phyloP scores from a whole-genome alignment of 192 early-diverging fungal genomes.

The Chytriomyces confervae region DNA sequence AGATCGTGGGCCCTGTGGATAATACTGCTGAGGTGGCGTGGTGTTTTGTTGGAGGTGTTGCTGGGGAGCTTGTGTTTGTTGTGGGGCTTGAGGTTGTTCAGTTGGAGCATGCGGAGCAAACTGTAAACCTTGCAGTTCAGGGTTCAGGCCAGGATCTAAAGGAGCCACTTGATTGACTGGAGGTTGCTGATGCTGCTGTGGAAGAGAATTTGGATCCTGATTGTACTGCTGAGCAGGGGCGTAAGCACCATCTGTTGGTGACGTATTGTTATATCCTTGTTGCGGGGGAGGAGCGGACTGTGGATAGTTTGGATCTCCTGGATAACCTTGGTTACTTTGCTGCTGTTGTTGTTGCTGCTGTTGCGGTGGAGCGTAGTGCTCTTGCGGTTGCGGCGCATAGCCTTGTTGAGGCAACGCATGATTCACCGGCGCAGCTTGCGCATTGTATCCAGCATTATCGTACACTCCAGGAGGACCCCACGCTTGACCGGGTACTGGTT shows the following conservation, averaged over 20 bases:
- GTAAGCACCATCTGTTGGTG: background rate
- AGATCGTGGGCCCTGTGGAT: background rate
- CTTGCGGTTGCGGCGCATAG: constrained; percentile 33
- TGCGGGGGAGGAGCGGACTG: constrained; percentile 10
- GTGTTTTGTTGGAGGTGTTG: background rate
- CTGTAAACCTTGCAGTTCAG: constrained; percentile 9
- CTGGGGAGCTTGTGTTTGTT: too few species aligned
- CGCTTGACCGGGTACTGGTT: constrained; percentile 3
- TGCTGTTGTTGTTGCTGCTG: constrained; percentile 42
- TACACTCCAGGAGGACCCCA: background rate
- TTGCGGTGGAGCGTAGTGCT: constrained; percentile 21
- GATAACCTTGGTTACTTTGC: constrained; percentile 45
- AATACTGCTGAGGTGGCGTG: background rate
- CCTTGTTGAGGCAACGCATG: constrained; percentile 43
- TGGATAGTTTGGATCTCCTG: background rate
- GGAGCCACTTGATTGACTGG: too few species aligned
- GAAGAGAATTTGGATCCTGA: too few species aligned
- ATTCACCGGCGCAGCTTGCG: constrained; percentile 9
- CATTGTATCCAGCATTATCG: background rate
- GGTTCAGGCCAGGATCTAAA: background rate
- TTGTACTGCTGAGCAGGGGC: constrained; percentile 31
- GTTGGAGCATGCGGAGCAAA: background rate
- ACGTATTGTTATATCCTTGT: background rate
- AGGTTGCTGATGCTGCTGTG: too few species aligned
- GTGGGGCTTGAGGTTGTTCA: constrained; percentile 6